A percentile compares a stretch with the other conserved stretches of the same genome.
Conservation (phyloP, 1,284 basidiomycete species). For the Boletus nobilissimus region DNA sequence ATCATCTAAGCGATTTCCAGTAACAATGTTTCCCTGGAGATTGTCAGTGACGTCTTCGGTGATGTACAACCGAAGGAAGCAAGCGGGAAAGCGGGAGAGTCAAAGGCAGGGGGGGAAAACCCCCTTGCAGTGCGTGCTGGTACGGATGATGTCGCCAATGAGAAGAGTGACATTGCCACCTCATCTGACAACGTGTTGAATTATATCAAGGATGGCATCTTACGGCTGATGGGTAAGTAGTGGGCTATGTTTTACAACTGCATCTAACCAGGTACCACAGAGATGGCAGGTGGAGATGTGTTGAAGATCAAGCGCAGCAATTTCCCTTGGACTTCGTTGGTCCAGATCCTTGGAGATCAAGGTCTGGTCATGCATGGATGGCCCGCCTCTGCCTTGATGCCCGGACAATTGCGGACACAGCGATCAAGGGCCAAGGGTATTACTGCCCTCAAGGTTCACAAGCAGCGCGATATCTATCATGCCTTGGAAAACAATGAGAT, state of each 20-base stretch:
- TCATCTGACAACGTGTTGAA: neutral
- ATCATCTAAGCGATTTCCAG: neutral
- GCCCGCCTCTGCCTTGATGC: neutral
- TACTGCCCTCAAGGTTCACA: constrained; percentile 4
- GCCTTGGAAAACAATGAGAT: constrained; percentile 12
- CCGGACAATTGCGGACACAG: neutral
- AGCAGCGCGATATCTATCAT: neutral
- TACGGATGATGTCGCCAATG: neutral
- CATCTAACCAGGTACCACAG: neutral
- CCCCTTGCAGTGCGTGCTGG: too few relatives aligned
- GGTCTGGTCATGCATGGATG: constrained; percentile 14
- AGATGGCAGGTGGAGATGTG: neutral
- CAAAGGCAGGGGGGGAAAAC: too few relatives aligned
- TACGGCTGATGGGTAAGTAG: neutral
- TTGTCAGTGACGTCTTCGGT: neutral
- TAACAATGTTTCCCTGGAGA: neutral
- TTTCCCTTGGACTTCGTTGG: neutral
- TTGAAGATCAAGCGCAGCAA: constrained; percentile 1
- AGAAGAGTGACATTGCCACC: too few relatives aligned
- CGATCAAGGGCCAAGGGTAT: constrained; percentile 9
- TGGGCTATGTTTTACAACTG: neutral
- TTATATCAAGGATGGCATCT: neutral
- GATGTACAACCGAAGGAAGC: too few relatives aligned
- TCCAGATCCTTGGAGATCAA: constrained; percentile 5
- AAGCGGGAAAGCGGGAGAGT: too few relatives aligned